These are phyloP conservation scores for Pinus tabuliformis DNA, from an alignment of 75 land plant genomes.

Conservation along the genomic window DNA sequence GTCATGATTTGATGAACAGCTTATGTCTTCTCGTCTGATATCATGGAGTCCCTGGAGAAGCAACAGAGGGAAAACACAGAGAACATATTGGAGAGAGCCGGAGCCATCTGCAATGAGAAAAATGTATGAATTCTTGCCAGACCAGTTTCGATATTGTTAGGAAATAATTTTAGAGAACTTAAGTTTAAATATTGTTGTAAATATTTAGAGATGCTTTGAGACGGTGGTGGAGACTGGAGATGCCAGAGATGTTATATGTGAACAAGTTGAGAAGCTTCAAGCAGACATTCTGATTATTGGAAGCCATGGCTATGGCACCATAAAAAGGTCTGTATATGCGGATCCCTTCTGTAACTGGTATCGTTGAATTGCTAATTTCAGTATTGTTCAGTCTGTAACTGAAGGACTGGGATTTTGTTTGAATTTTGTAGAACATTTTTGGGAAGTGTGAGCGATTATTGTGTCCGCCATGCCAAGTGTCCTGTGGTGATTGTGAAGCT, in stretches of 20 bases:
- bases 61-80: slow-evolving; percentile 29
- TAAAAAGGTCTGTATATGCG: slow-evolving; percentile 11
- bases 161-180: background rate
- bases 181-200: background rate
- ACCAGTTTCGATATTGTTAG: background rate
- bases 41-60: slow-evolving; percentile 32
- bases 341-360: too few species aligned
- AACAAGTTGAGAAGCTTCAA: slow-evolving; percentile 14
- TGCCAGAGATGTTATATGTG: slow-evolving; percentile 23
- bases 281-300: slow-evolving; percentile 8
- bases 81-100: slow-evolving; percentile 55
- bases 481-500: slow-evolving; percentile 46
- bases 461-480: slow-evolving; percentile 42
- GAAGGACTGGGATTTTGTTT: background rate
- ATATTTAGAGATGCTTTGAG: slow-evolving; percentile 12
- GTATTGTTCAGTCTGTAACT: background rate
- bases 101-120: slow-evolving; percentile 23
- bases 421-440: slow-evolving; percentile 34
- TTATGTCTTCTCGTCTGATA: slow-evolving; percentile 38
- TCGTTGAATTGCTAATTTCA: background rate
- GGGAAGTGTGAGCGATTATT: slow-evolving; percentile 48
- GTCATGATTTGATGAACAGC: slow-evolving; percentile 16
- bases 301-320: slow-evolving; percentile 20
- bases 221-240: slow-evolving; percentile 14
- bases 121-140: background rate